These are phyloP conservation scores for Usnea hakonensis DNA, from an alignment of 495 filamentous ascomycete species.

Conservation along the genomic window DNA sequence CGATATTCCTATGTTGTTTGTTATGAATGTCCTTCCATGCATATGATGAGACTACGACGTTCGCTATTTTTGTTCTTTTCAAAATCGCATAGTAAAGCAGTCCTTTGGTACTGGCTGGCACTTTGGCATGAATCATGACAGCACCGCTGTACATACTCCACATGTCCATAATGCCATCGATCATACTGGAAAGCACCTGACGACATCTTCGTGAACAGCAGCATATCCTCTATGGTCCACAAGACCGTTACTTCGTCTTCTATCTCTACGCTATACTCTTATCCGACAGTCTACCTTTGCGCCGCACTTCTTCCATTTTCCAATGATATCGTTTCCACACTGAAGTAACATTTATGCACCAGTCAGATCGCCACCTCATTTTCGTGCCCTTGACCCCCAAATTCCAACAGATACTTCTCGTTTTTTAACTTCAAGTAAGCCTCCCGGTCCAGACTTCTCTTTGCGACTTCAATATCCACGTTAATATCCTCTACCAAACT, in stretches of 20 bases:
- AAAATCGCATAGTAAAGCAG: neutral
- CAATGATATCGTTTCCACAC: neutral
- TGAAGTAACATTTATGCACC: neutral
- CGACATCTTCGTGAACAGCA: neutral
- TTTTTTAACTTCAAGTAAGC: slow-evolving; percentile 53
- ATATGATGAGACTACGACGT: slow-evolving; percentile 19
- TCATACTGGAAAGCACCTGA: neutral
- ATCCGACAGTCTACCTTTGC: neutral
- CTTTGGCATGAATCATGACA: neutral
- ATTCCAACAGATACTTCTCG: slow-evolving; percentile 34
- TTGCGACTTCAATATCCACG: slow-evolving; percentile 77
- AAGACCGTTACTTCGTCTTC: neutral
- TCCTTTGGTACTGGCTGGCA: neutral
- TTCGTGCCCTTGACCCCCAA: slow-evolving; percentile 19
- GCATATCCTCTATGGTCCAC: neutral
- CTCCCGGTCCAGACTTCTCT: slow-evolving; percentile 59
- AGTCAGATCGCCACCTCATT: slow-evolving; percentile 6
- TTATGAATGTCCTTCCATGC: slow-evolving; percentile 62
- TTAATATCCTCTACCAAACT: slow-evolving; percentile 80
- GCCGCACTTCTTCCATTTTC: neutral
- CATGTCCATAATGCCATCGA: neutral
- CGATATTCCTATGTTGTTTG: slow-evolving; percentile 96
- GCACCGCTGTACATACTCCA: neutral
- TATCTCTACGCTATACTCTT: neutral
- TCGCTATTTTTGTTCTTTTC: neutral